Base-by-base conservation (phyloP, 768 basidiomycete genomes). In the Boletus sp. region DNA sequence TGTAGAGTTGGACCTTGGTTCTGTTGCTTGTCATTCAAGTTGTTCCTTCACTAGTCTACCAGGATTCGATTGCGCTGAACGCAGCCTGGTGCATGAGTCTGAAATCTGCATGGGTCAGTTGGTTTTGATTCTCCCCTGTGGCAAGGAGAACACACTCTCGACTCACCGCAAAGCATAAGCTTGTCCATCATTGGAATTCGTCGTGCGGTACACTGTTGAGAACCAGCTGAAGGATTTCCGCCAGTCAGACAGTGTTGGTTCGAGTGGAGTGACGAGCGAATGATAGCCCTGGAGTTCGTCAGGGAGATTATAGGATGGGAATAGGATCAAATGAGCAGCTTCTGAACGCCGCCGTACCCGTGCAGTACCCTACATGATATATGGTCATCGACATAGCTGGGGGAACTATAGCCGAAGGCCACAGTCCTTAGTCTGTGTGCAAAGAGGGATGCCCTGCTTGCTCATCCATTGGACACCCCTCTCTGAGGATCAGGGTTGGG, bases 231-330 rank as follows among this genome's bases (percentile, higher is more conserved):
- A 77, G 57, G 83, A 82, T 65, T 89, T 90, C 62, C 89, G 83
- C 37, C 89, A 78, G 20, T 90, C 90, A 14, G 76, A 69, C 9
- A 71, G 67, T 3, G 72, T 62, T 33, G 76, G 74, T 68, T 95
- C 93, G 4, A 98, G 79, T 0, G 91, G 91, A 8, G 88, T n/a
- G n/a, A n/a, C 80, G 15, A 98, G 80, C 0, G 88, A 84, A 71
- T 97, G 92, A 66, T 98, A 99, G 3, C 91, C 90, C 66, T 94
- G 90, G 1, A 98, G 73, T 58, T 96, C 92, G 17, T 91, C 87
- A 0, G 95, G 95, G 9, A 97, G 77, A n/a, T 80, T 81, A 8
- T 82, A 74, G 3, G 83, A 83, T 52, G 73, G 53, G 53, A 70
- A 67, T 20, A 74, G 61, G 36, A 73, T 61, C 15, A 78, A 71